Conservation (phyloP, 139 green algal genomes). For the Chlorella sorokiniana region DNA sequence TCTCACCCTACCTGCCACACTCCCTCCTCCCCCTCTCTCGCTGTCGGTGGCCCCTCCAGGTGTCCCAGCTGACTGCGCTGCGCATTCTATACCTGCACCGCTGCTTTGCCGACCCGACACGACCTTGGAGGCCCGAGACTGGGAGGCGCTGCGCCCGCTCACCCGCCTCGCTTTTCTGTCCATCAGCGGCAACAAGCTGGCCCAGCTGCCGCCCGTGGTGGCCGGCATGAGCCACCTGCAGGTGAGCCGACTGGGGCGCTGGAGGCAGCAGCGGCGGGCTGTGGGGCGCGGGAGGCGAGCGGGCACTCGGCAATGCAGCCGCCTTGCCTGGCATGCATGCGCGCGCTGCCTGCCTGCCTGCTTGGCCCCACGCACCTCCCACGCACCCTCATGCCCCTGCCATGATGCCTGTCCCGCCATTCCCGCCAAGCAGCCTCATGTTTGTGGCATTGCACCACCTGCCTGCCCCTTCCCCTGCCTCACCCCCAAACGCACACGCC, state of each 20-base stretch:
- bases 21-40: too few species aligned
- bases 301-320: not conserved
- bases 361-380: too few species aligned
- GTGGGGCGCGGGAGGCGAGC: not conserved
- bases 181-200: not conserved
- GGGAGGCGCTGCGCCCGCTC: not conserved
- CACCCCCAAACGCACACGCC: too few species aligned
- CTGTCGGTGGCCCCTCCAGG: not conserved
- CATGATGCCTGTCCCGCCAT: too few species aligned
- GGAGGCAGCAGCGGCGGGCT: not conserved
- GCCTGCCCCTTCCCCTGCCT: not conserved
- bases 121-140: not conserved
- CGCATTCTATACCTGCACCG: not conserved
- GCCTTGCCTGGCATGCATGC: not conserved
- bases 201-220: not conserved
- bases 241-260: not conserved
- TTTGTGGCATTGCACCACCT: not conserved
- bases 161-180: not conserved
- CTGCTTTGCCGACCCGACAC: not conserved
- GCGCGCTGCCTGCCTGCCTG: too few species aligned
- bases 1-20: not conserved
- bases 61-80: not conserved
- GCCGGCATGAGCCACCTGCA: not conserved
- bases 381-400: too few species aligned
- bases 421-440: not conserved